phyloP scores from a whole-genome alignment of 306 rosid genomes.

The Sicyos edulis region DNA sequence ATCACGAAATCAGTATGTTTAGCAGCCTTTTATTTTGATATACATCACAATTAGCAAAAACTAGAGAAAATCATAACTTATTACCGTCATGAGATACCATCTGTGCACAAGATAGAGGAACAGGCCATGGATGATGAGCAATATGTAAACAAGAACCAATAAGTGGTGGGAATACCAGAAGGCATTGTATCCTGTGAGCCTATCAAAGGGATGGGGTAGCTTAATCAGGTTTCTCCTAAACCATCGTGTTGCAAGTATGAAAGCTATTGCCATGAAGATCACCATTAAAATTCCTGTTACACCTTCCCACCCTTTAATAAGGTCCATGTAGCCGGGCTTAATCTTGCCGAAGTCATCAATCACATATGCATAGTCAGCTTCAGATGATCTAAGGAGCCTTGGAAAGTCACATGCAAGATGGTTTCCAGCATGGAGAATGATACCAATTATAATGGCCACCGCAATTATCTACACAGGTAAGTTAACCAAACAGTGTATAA shows the following conservation, averaged over 20 bases:
- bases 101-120: conserved; percentile 61
- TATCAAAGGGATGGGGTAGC: conserved; percentile 80
- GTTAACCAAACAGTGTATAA: conserved; percentile 2
- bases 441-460: conserved; percentile 73
- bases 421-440: conserved; percentile 80
- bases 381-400: conserved; percentile 41
- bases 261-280: conserved; percentile 65
- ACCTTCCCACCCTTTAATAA: conserved; percentile 64
- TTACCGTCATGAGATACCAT: conserved; percentile 81
- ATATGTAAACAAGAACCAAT: conserved; percentile 74
- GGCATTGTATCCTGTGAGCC: conserved; percentile 92
- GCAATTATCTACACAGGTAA: conserved; percentile 53
- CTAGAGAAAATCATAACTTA: background rate
- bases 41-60: background rate
- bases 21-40: too few relatives aligned
- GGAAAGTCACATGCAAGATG: conserved; percentile 98
- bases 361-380: conserved; percentile 35
- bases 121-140: conserved; percentile 75
- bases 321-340: conserved; percentile 56
- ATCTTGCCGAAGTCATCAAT: conserved; percentile 46
- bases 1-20: conserved; percentile 20
- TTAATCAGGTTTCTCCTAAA: conserved; percentile 76
- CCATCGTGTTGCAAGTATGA: conserved; percentile 89
- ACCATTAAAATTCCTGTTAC: conserved; percentile 90
- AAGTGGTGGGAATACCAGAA: conserved; percentile 99